Base-by-base conservation (phyloP, 495 filamentous ascomycete genomes). In the Parathielavia appendiculata region DNA sequence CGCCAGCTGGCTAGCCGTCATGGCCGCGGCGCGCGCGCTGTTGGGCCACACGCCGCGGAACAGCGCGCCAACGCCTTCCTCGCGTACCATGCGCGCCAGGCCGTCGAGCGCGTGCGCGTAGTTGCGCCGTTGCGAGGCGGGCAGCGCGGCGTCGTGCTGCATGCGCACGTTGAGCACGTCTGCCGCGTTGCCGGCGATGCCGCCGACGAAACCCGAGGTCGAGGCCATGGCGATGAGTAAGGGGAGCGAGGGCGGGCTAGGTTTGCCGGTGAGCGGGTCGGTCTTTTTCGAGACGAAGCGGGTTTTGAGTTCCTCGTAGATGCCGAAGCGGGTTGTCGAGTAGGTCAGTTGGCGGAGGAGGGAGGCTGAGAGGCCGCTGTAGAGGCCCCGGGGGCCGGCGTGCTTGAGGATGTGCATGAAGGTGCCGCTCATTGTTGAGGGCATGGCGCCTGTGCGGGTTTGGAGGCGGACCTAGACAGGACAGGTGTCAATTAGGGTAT, bases 81-180 rank as follows among this genome's bases (percentile, higher is more conserved):
- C 83, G 50, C 86, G 80, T 9, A 83, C 80, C 90, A 96, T 95
- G 48, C 89, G 83, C 12, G 88, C 73, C 55, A 98, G 72, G 3
- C 93, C 93, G 67, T 98, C 87, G 30, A 96, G 68, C 4, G 92
- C 95, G 66, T 97, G 79, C 51, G 83, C 83, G 78, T 98, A 98
- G 74, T 95, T 91, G 22, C 92, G 83, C 4, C 90, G 85, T 61
- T 93, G 75, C 1, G 76, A 77, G 3, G 75, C 65, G 0, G 91
- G 89, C 5, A 96, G 82, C 0, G 92, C 83, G 13, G 89, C 86
- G 70, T 97, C 93, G 75, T 92, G 86, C 72, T 98, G 93, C 93
- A 98, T 98, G 62, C 93, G 91, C 43, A 98, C 93, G 74, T 98
- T 98, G 57, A 97, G 80, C 12, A 98, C 88, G 69, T 98, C 93